These are phyloP conservation scores for Mollisia scopiformis DNA, from an alignment of 2,329 filamentous ascomycete species.

Conservation along the genomic window DNA sequence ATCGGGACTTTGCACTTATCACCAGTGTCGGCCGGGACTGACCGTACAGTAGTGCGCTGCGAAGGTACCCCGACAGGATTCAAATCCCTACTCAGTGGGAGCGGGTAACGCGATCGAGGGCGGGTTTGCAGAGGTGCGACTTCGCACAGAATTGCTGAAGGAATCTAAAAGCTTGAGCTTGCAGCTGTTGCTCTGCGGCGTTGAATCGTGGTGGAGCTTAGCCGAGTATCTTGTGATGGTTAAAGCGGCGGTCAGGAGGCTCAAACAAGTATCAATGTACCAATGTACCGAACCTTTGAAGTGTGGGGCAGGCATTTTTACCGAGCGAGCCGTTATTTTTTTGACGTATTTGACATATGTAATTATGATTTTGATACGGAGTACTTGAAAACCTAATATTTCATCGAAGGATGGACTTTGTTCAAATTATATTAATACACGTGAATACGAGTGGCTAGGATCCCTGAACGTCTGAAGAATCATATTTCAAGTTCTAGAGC, in stretches of 20 bases:
- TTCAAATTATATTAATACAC: too few relatives aligned
- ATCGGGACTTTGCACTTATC: background rate
- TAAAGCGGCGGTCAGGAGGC: conserved; percentile 14
- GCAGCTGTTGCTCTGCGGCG: conserved; percentile 1
- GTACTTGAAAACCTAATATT: too few relatives aligned
- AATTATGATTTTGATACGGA: too few relatives aligned
- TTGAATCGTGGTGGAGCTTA: background rate
- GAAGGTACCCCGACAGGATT: conserved; percentile 3
- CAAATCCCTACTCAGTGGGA: too few relatives aligned
- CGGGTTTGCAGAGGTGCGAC: background rate
- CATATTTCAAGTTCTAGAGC: too few relatives aligned
- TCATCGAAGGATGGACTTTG: too few relatives aligned
- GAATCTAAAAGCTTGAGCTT: conserved; percentile 3
- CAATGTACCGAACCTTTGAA: background rate
- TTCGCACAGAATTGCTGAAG: conserved; percentile 7
- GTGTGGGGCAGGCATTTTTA: too few relatives aligned
- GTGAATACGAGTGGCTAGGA: too few relatives aligned
- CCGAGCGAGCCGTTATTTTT: too few relatives aligned
- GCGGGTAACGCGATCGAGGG: background rate
- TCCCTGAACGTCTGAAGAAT: too few relatives aligned
- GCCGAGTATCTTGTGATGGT: conserved; percentile 7
- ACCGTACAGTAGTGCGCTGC: conserved; percentile 8
- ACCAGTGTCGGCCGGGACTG: background rate
- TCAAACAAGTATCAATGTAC: conserved; percentile 1
- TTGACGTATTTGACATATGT: background rate